Percentiles rank a stretch among this genome's conserved stretches.
These are phyloP conservation scores for Colletotrichum spaethianum DNA, from an alignment of 2,329 filamentous ascomycete genomes.

Conservation along the genomic window DNA sequence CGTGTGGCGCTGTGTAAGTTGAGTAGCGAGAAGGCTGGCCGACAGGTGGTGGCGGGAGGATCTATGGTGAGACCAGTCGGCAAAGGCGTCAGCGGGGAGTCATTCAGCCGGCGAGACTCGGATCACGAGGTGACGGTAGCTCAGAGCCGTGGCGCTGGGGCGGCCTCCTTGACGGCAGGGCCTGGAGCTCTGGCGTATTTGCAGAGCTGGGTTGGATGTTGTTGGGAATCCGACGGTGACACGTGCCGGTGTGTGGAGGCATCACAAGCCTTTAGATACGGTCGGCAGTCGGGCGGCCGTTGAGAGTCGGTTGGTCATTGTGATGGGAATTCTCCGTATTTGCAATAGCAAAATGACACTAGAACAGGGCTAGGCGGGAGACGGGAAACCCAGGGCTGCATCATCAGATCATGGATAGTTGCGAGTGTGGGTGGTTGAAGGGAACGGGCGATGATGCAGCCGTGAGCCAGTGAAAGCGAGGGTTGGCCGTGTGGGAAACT, in stretches of 20 bases:
- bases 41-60: constrained; percentile 15
- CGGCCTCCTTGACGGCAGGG: not conserved
- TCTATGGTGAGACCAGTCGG: constrained; percentile 23
- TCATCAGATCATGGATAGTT: constrained; percentile 36
- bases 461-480: not conserved
- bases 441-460: constrained; percentile 35
- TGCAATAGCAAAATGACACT: not conserved
- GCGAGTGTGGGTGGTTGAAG: not conserved
- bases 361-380: constrained; percentile 11
- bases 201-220: not conserved
- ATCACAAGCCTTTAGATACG: constrained; percentile 1
- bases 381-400: constrained; percentile 35
- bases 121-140: constrained; percentile 1
- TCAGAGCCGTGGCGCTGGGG: constrained; percentile 1
- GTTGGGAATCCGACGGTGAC: not conserved
- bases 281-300: not conserved
- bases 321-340: constrained; percentile 3
- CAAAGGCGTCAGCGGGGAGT: constrained; percentile 19
- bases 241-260: constrained; percentile 11
- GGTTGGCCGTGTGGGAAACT: constrained; percentile 20
- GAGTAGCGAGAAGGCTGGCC: constrained; percentile 23
- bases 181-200: not conserved
- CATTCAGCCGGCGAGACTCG: not conserved
- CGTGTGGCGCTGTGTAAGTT: constrained; percentile 12
- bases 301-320: not conserved